A percentile compares a stretch with the other conserved stretches of the same genome.
Conservation (phyloP, 1,284 basidiomycete genomes). For the Heterobasidion annosum region DNA sequence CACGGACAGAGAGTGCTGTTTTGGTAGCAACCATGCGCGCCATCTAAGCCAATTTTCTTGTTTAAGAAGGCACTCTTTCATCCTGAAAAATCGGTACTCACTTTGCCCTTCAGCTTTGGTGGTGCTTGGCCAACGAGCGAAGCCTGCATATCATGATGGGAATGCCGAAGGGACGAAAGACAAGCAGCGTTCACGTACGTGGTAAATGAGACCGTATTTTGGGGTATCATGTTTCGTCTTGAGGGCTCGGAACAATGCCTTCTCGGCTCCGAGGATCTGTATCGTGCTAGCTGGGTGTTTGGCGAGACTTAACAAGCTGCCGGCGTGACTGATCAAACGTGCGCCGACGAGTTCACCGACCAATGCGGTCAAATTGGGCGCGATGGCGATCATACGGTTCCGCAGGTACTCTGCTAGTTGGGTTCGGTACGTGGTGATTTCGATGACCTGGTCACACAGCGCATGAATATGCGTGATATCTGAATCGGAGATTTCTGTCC, state of each 20-base stretch:
- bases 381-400: conserved; percentile 96
- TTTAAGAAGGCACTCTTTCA: not conserved
- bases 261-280: conserved; percentile 97
- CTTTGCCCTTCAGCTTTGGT: conserved; percentile 97
- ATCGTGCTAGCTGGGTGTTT: conserved; percentile 98
- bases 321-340: conserved; percentile 93
- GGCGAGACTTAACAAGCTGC: conserved; percentile 87
- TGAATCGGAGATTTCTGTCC: conserved; percentile 94
- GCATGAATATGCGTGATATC: conserved; percentile 94
- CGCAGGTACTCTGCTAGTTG: conserved; percentile 93
- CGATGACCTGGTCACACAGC: conserved; percentile 95
- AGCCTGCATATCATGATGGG: conserved; percentile 38
- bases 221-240: conserved; percentile 99
- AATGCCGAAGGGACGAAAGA: not conserved
- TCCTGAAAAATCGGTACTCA: conserved; percentile 20
- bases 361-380: conserved; percentile 92
- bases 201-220: conserved; percentile 97
- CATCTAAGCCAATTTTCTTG: conserved; percentile 49
- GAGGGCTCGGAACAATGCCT: conserved; percentile 94
- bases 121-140: conserved; percentile 96
- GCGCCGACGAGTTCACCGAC: conserved; percentile 97
- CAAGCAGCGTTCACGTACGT: conserved; percentile 43
- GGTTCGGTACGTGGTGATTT: conserved; percentile 88
- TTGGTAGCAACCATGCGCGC: conserved; percentile 99
- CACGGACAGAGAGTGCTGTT: conserved; percentile 91